phyloP scores from a whole-genome alignment of 768 basidiomycete species.

The Tylopilus sp. region DNA sequence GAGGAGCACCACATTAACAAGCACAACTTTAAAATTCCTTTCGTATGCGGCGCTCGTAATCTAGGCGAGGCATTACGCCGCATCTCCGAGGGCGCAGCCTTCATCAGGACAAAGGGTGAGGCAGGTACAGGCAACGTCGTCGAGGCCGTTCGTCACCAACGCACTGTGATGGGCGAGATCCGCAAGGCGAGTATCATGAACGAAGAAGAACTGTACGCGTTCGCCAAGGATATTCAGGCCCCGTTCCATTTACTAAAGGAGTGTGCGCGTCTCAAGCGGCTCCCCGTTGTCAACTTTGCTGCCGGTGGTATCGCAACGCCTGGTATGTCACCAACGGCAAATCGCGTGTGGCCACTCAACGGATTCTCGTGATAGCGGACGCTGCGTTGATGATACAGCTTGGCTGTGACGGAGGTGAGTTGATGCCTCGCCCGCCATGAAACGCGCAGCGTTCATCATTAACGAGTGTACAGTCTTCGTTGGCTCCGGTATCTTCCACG shows the following conservation, averaged over 20 bases:
- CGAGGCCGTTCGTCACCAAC: slow-evolving; percentile 91
- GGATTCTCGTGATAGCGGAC: slow-evolving; percentile 53
- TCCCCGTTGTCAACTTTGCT: slow-evolving; percentile 96
- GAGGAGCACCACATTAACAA: slow-evolving; percentile 97
- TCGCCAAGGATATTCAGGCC: slow-evolving; percentile 88
- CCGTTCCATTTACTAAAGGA: slow-evolving; percentile 97
- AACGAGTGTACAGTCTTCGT: slow-evolving; percentile 71
- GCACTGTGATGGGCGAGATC: slow-evolving; percentile 81
- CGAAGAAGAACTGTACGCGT: slow-evolving; percentile 92
- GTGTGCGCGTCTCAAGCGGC: slow-evolving; percentile 85
- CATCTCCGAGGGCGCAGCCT: slow-evolving; percentile 95
- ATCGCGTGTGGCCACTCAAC: slow-evolving; percentile 1
- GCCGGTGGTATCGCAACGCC: slow-evolving; percentile 93
- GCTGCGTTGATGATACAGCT: slow-evolving; percentile 99
- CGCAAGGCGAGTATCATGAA: slow-evolving; percentile 82
- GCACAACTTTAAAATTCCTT: slow-evolving; percentile 90
- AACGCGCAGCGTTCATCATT: background rate
- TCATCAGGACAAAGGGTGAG: slow-evolving; percentile 97
- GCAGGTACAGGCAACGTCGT: slow-evolving; percentile 88
- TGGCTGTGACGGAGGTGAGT: slow-evolving; percentile 90
- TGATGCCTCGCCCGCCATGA: background rate
- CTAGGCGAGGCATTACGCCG: slow-evolving; percentile 95
- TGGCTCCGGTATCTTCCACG: slow-evolving; percentile 96
- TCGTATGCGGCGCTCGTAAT: slow-evolving; percentile 94
- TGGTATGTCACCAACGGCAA: slow-evolving; percentile 45